These are phyloP conservation scores for Hanseniaspora pseudoguilliermondii DNA, from an alignment of 805 yeast genomes.

Conservation along the genomic window DNA sequence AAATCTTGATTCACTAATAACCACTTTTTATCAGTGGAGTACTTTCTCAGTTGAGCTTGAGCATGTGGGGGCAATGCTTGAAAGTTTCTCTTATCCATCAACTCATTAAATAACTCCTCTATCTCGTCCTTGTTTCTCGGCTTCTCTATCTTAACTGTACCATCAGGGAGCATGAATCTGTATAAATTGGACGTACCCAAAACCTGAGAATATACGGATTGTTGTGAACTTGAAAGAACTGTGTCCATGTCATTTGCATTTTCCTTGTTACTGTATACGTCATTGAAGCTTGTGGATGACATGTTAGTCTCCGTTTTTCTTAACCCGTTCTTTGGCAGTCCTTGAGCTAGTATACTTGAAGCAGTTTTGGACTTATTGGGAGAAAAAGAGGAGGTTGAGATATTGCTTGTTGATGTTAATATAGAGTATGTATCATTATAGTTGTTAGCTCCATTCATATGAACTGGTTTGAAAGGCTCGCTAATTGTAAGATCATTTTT, in stretches of 20 bases:
- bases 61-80: conserved; percentile 57
- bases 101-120: conserved; percentile 60
- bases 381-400: background rate
- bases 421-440: background rate
- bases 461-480: conserved; percentile 12
- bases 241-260: background rate
- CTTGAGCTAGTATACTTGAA: background rate
- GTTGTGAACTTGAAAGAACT: background rate
- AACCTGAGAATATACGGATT: conserved; percentile 22
- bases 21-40: conserved; percentile 75
- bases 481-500: conserved; percentile 1
- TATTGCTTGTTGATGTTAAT: background rate
- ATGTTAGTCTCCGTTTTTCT: conserved; percentile 1
- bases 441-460: background rate
- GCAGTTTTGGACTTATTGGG: background rate
- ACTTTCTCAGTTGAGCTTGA: conserved; percentile 60
- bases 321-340: background rate
- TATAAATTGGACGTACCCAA: conserved; percentile 20
- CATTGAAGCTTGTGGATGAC: background rate
- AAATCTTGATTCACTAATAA: conserved; percentile 79
- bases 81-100: conserved; percentile 76
- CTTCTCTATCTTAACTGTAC: conserved; percentile 38
- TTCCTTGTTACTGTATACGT: background rate
- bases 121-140: conserved; percentile 57
- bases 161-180: conserved; percentile 23